These are phyloP conservation scores for Penicillium digitatum DNA, from an alignment of 2,329 filamentous ascomycete species.

Conservation along the genomic window DNA sequence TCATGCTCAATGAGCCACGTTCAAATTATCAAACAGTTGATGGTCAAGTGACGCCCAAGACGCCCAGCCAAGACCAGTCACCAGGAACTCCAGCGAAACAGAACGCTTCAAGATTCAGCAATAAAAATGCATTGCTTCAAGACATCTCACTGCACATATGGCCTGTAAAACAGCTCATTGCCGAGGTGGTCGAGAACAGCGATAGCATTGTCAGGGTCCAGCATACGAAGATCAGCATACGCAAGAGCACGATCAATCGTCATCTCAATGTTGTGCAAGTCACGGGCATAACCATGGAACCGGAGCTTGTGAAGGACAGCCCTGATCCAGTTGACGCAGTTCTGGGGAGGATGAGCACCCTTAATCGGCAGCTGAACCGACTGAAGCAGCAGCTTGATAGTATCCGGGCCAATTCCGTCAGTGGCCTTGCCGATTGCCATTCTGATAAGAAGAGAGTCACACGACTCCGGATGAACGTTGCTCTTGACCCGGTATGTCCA, in stretches of 20 bases:
- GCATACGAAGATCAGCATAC: conserved; percentile 4
- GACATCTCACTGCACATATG: no score
- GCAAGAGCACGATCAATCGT: neutral
- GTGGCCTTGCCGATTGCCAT: conserved; percentile 1
- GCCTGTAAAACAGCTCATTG: neutral
- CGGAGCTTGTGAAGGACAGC: neutral
- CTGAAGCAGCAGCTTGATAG: neutral
- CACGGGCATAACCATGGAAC: neutral
- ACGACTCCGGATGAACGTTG: neutral
- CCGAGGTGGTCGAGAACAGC: neutral
- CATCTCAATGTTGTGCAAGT: neutral
- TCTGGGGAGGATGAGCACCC: neutral
- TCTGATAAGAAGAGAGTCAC: neutral
- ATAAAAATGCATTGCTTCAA: neutral
- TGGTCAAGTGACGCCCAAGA: neutral
- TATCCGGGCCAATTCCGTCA: neutral
- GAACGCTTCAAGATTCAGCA: neutral
- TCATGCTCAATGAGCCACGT: neutral
- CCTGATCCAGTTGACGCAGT: conserved; percentile 1
- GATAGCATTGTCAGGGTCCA: neutral
- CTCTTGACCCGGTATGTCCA: conserved; percentile 2
- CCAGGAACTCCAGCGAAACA: neutral
- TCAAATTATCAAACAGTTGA: neutral
- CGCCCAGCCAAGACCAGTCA: neutral
- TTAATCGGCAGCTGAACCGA: neutral